Base-by-base conservation (phyloP, 2,329 filamentous ascomycete species). In the Diplodia corticola region DNA sequence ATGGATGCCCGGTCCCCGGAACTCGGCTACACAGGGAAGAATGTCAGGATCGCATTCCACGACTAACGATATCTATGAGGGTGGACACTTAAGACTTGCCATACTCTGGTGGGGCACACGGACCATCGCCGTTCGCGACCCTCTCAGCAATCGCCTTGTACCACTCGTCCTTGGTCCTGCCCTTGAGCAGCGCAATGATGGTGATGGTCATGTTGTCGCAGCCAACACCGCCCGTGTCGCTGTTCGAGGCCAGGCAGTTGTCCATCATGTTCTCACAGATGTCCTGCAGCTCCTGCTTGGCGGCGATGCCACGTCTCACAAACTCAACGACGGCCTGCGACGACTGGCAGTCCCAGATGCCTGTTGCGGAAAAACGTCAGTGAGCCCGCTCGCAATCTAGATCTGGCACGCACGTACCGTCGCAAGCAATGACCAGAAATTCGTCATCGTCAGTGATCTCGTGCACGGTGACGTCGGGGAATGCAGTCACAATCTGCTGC, bases 241-340 rank as follows among this genome's bases (percentile, higher is more conserved):
- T 97, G 86, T 96, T 98, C 68, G 93, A 96, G 48, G 95, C 93
- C 70, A 99, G 85, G 78, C 95, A 99, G 83, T 98, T 99, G 84
- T 99, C 94, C 95, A 99, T 99, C 92, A 99, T 97, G 83, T 99
- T 99, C 82, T 99, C 95, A 80, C 94, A 98, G 74, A 99, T 98
- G 78, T 91, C 91, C 65, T 93, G 89, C 61, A 99, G 86, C 59
- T 96, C 91, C 81, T 99, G 95, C 84, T 97, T 97, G 61, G 93
- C 93, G 59, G 93, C 94, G 78, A 99, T 97, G 66, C 95, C 95
- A 76, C 95, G 90, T 78, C 95, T 88, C 70, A 98, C 95, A 77
- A 99, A 99, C 80, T 99, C 95, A 72, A 98, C 84, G 37, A 99
- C 95, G 46, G 94, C 92, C 83, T 99, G 95, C 53, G 95, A 99